Percentiles rank a stretch among this genome's conserved stretches.
Evolutionary conservation across 1,139 yeast species (phyloP).

Genomic region (Magnusiomyces magnusii): DNA sequence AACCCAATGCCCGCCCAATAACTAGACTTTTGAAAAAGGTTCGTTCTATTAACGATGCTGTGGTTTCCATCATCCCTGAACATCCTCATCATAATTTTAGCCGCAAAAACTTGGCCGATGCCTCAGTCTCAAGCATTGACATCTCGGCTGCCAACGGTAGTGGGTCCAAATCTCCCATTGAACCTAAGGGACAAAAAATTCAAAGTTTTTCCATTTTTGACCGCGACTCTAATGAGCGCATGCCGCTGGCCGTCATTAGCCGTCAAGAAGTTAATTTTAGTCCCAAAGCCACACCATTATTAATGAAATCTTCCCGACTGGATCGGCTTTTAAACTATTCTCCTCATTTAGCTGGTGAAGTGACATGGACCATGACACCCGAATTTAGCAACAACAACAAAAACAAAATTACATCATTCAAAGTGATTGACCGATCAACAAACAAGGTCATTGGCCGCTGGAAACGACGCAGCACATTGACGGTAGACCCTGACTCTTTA

Average conservation of each 20-base stretch:
- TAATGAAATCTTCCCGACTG: background rate
- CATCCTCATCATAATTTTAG: background rate
- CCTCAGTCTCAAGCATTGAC: background rate
- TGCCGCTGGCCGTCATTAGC: background rate
- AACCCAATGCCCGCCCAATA: background rate
- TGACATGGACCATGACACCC: background rate
- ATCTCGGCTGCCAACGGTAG: background rate
- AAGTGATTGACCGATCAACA: background rate
- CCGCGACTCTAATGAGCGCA: background rate
- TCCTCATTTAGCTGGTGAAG: background rate
- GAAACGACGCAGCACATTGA: background rate
- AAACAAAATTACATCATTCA: background rate
- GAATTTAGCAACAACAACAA: background rate
- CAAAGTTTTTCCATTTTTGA: background rate
- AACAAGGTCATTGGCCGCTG: background rate
- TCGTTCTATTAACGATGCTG: background rate
- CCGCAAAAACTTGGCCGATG: background rate
- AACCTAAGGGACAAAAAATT: background rate
- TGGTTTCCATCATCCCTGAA: conserved; percentile 1
- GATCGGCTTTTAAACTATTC: background rate
- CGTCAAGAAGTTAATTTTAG: background rate
- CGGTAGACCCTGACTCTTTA: background rate
- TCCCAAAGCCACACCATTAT: background rate
- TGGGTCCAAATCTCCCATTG: background rate
- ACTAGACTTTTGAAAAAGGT: conserved; percentile 1